These are phyloP conservation scores for Hymenoscyphus occultus DNA, from an alignment of 2,329 filamentous ascomycete genomes.

Conservation along the genomic window DNA sequence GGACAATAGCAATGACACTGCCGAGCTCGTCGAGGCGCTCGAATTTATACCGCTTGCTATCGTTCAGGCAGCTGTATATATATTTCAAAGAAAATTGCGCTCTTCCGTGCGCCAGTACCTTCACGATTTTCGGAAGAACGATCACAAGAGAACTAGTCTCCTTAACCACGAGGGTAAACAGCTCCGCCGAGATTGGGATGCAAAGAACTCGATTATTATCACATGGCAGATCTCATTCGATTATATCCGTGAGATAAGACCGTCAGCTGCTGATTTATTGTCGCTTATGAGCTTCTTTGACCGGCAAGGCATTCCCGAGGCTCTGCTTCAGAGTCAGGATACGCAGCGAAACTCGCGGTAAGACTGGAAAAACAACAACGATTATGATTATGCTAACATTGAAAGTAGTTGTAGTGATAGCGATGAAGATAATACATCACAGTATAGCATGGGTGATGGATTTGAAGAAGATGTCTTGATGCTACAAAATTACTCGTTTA, in stretches of 20 bases:
- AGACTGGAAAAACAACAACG: slow-evolving; percentile 11
- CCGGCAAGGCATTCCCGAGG: slow-evolving; percentile 41
- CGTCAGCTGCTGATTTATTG: slow-evolving; percentile 42
- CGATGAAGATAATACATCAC: slow-evolving; percentile 16
- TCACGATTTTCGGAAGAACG: slow-evolving; percentile 37
- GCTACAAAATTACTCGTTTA: slow-evolving; percentile 40
- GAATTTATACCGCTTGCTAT: slow-evolving; percentile 36
- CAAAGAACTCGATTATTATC: slow-evolving; percentile 38
- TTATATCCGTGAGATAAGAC: slow-evolving; percentile 36
- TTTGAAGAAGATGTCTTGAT: slow-evolving; percentile 38
- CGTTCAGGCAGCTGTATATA: slow-evolving; percentile 32
- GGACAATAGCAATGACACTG: slow-evolving; percentile 6
- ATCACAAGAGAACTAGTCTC: slow-evolving; percentile 32
- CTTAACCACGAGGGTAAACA: slow-evolving; percentile 35
- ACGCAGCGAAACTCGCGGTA: slow-evolving; percentile 14
- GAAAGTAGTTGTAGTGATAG: slow-evolving; percentile 7
- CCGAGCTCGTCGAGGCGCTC: slow-evolving; percentile 24
- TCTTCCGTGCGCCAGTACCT: slow-evolving; percentile 41
- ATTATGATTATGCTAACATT: slow-evolving; percentile 13
- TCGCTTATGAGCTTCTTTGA: slow-evolving; percentile 49
- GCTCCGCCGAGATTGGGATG: slow-evolving; percentile 38
- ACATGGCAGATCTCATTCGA: slow-evolving; percentile 41
- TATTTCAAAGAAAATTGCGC: slow-evolving; percentile 29
- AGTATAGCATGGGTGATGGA: slow-evolving; percentile 18
- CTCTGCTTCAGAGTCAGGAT: slow-evolving; percentile 29